Conservation (phyloP, 2,329 filamentous ascomycete species). For the Teratosphaeria epicoccoides region DNA sequence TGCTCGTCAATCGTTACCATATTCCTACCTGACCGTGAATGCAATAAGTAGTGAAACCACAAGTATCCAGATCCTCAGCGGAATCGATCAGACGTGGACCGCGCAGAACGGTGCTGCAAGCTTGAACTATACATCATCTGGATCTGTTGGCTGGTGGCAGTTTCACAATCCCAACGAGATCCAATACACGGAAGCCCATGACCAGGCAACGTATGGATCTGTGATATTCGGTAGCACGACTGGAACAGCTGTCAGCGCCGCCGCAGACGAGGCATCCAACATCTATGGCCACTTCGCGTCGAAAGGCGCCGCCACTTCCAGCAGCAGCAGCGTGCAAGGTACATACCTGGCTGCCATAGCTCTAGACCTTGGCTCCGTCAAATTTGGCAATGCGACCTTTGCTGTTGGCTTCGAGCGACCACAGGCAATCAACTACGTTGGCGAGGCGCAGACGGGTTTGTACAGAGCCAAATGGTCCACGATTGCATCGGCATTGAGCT, state of each 20-base stretch:
- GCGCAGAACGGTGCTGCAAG: slow-evolving; percentile 18
- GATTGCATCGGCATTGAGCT: slow-evolving; percentile 12
- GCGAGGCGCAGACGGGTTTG: slow-evolving; percentile 15
- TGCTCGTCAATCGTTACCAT: slow-evolving; percentile 27
- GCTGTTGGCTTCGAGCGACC: slow-evolving; percentile 15
- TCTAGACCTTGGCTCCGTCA: slow-evolving; percentile 9
- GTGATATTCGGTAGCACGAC: slow-evolving; percentile 12
- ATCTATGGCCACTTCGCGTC: slow-evolving; percentile 10
- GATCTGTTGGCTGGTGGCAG: slow-evolving; percentile 10
- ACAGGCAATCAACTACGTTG: slow-evolving; percentile 16
- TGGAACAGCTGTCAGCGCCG: slow-evolving; percentile 3
- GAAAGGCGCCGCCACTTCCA: slow-evolving; percentile 5
- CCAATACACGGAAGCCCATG: slow-evolving; percentile 13
- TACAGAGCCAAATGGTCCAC: slow-evolving; percentile 16
- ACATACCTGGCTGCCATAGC: slow-evolving; percentile 12
- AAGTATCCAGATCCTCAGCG: slow-evolving; percentile 24
- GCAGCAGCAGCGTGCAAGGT: slow-evolving; percentile 3
- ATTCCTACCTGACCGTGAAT: slow-evolving; percentile 24
- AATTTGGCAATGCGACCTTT: slow-evolving; percentile 8
- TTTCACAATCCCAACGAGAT: slow-evolving; percentile 17
- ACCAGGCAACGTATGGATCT: slow-evolving; percentile 18
- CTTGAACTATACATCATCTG: slow-evolving; percentile 12
- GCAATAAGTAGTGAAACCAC: slow-evolving; percentile 4
- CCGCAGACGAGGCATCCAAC: slow-evolving; percentile 5
- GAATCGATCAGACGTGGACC: slow-evolving; percentile 28